phyloP scores from a whole-genome alignment of 2,329 filamentous ascomycete genomes.

The Fusarium transvaalense region DNA sequence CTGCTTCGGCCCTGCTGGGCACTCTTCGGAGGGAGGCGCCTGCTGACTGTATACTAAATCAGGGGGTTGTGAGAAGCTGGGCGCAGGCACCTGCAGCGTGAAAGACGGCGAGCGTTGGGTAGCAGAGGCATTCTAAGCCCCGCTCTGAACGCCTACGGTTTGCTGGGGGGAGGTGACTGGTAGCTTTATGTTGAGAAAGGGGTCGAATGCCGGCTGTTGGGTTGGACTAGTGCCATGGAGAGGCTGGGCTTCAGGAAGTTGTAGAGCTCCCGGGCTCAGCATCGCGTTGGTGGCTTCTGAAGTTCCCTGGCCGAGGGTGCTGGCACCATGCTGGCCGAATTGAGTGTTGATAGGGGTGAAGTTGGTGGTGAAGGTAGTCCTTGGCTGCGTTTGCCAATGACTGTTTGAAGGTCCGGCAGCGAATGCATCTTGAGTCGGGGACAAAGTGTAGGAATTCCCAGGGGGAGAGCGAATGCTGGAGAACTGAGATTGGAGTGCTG shows the following conservation, averaged over 20 bases:
- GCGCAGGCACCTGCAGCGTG: not conserved
- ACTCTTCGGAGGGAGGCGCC: not conserved
- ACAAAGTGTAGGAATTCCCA: not conserved
- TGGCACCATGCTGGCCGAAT: not conserved
- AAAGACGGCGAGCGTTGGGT: slow-evolving; percentile 6
- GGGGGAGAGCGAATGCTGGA: slow-evolving; percentile 6
- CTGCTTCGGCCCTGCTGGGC: not conserved
- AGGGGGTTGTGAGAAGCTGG: not conserved
- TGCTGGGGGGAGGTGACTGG: not conserved
- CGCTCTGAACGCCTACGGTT: slow-evolving; percentile 1
- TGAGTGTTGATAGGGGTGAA: slow-evolving; percentile 19
- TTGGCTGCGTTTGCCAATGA: slow-evolving; percentile 6
- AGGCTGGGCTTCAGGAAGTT: not conserved
- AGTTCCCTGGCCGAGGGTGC: not conserved
- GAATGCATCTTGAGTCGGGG: not conserved
- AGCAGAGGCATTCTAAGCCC: slow-evolving; percentile 23
- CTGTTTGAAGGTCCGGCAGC: not conserved
- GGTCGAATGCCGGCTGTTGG: not conserved
- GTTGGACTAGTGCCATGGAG: not conserved
- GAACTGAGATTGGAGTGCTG: not conserved
- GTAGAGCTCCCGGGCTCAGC: not conserved
- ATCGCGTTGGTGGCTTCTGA: not conserved
- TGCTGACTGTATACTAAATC: slow-evolving; percentile 1
- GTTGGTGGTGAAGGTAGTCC: not conserved
- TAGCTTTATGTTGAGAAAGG: not conserved